Evolutionary conservation across 2,329 filamentous ascomycete species (phyloP), one percentile per base, ranked within the genome.

Genomic region (Myriosclerotinia curreyana): DNA sequence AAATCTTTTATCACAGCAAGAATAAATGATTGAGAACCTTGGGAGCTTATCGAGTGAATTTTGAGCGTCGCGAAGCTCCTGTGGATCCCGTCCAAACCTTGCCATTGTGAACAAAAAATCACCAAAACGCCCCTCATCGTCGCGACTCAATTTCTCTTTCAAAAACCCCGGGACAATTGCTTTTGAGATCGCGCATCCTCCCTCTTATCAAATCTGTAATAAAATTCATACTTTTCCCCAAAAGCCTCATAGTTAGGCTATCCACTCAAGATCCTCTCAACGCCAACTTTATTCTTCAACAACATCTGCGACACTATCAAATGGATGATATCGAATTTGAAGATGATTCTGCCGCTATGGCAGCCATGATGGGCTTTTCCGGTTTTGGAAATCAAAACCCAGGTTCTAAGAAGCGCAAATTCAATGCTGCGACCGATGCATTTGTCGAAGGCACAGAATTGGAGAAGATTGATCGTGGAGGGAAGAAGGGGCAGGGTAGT

Each of bases 301-400:
- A 48, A 40, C 46, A 40, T 11, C n/a, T 12, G n/a, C 44, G 7
- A 50, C 3, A 49, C 12, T 25, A 56, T 7, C 5, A 36, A 17
- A 59, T 59, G 55, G 55, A 59, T 25, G 55, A 59, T 44, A 20
- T 46, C 34, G 38, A 42, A 25, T 12, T 46, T 5, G 60, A 66
- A n/a, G 64, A 66, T 28, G 69, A 71, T 46, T 65, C 66, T 31
- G 65, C 65, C 8, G 68, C 66, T 14, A 70, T 71, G 69, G 79
- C 83, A 56, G 82, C 83, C 50, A 81, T 83, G 54, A 88, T 92
- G 86, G 90, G 90, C 67, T 92, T 92, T 76, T 82, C 86, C 11
- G 82, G 84, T 64, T 93, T 93, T 72, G 89, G 89, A 69, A 76
- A 77, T 12, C 79, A 82, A 69, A 74, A 78, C 60, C 77, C 75